Percentiles rank a stretch among this genome's conserved stretches.
phyloP scores from a whole-genome alignment of 306 rosid species.

The Vachellia pachyceras region DNA sequence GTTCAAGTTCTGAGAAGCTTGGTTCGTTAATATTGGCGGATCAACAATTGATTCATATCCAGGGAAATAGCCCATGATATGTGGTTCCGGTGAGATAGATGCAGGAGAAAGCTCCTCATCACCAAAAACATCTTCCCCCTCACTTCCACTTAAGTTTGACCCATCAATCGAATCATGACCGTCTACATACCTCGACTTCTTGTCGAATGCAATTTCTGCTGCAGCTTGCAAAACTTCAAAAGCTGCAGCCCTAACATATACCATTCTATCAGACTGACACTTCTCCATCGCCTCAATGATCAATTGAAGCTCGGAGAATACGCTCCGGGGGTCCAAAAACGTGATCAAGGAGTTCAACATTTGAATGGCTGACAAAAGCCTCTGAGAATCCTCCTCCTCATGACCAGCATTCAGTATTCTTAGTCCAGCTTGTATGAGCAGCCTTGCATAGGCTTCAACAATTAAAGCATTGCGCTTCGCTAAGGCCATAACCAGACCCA shows the following conservation, averaged over 20 bases:
- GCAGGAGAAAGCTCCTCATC: conserved; percentile 55
- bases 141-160: conserved; percentile 64
- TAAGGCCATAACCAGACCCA: conserved; percentile 82
- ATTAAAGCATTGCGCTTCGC: conserved; percentile 78
- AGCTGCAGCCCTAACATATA: conserved; percentile 81
- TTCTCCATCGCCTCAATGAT: conserved; percentile 81
- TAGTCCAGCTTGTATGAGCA: conserved; percentile 71
- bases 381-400: conserved; percentile 78
- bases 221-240: conserved; percentile 90
- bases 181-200: conserved; percentile 52
- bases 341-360: conserved; percentile 87
- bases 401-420: conserved; percentile 58
- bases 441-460: conserved; percentile 90
- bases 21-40: conserved; percentile 60
- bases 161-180: conserved; percentile 65
- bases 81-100: conserved; percentile 74
- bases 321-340: conserved; percentile 76
- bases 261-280: conserved; percentile 83
- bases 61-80: conserved; percentile 61
- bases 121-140: conserved; percentile 48
- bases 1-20: conserved; percentile 45
- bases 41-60: conserved; percentile 67
- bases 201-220: conserved; percentile 53
- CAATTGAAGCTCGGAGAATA: conserved; percentile 70
- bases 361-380: conserved; percentile 70